Evolutionary conservation across 2,329 filamentous ascomycete species (phyloP).

Genomic region (Lasiodiplodia sp.): DNA sequence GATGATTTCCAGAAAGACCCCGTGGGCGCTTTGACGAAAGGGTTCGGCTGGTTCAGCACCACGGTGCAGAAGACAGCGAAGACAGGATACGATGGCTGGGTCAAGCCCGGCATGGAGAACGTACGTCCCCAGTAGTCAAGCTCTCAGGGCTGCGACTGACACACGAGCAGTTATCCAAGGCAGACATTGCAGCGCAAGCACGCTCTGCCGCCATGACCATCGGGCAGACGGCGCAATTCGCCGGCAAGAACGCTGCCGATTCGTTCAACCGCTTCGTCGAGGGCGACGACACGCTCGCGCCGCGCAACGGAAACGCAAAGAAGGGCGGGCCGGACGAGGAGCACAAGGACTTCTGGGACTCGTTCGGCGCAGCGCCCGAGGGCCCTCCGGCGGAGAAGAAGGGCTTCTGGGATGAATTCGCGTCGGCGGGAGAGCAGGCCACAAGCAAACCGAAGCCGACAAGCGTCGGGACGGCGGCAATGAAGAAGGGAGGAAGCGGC

Average conservation of each 20-base stretch:
- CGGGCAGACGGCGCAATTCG: conserved; percentile 68
- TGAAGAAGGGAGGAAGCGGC: conserved; percentile 58
- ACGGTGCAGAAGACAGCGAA: conserved; percentile 91
- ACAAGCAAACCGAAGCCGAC: conserved; percentile 50
- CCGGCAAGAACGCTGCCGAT: conserved; percentile 78
- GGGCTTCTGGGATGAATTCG: conserved; percentile 60
- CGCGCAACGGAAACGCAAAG: conserved; percentile 29
- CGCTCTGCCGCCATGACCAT: conserved; percentile 62
- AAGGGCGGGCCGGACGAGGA: conserved; percentile 39
- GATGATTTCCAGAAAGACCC: conserved; percentile 93
- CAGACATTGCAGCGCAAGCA: conserved; percentile 64
- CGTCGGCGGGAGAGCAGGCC: conserved; percentile 40
- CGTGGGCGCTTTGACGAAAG: conserved; percentile 84
- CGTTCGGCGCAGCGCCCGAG: conserved; percentile 74
- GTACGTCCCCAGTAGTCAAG: conserved; percentile 56
- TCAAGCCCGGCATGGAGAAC: conserved; percentile 91
- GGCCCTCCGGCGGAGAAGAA: conserved; percentile 60
- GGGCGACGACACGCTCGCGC: conserved; percentile 58
- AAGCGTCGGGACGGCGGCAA: conserved; percentile 69
- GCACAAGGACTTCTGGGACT: conserved; percentile 90
- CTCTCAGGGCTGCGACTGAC: background rate
- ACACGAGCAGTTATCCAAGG: conserved; percentile 73
- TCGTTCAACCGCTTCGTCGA: conserved; percentile 89
- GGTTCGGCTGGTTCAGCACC: conserved; percentile 91
- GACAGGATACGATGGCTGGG: conserved; percentile 87